Evolutionary conservation across 2,329 filamentous ascomycete genomes (phyloP).

Genomic region (Lecanosticta acicola): DNA sequence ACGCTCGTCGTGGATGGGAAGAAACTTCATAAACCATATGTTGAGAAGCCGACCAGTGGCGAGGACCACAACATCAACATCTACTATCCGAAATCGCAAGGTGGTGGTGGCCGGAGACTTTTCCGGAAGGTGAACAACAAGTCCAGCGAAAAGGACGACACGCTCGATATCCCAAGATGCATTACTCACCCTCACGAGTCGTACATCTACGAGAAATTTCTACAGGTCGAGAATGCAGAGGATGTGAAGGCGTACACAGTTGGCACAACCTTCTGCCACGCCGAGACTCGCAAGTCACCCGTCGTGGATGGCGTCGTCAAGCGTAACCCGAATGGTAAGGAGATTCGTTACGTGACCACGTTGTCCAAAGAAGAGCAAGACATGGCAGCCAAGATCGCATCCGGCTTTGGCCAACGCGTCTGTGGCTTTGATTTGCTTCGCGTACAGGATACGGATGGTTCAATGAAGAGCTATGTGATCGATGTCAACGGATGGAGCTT

Average conservation of each 20-base stretch:
- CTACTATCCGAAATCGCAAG: conserved; percentile 82
- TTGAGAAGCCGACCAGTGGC: conserved; percentile 96
- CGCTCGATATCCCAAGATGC: conserved; percentile 68
- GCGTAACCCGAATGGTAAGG: conserved; percentile 94
- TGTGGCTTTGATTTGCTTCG: conserved; percentile 94
- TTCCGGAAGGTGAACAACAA: conserved; percentile 99
- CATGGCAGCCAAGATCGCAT: conserved; percentile 84
- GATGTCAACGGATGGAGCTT: conserved; percentile 99
- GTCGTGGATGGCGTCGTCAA: conserved; percentile 94
- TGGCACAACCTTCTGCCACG: conserved; percentile 86
- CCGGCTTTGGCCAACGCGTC: conserved; percentile 86
- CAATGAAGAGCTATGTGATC: conserved; percentile 83
- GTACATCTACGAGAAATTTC: conserved; percentile 95
- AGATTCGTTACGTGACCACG: conserved; percentile 88
- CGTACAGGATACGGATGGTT: conserved; percentile 54
- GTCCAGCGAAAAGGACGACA: conserved; percentile 86
- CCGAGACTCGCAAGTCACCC: conserved; percentile 93
- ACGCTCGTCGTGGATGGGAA: conserved; percentile 80
- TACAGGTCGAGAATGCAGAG: conserved; percentile 93
- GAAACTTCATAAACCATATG: conserved; percentile 82
- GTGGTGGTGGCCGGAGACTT: conserved; percentile 82
- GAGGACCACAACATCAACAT: conserved; percentile 99
- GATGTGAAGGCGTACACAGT: conserved; percentile 99
- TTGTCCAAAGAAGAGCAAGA: conserved; percentile 73
- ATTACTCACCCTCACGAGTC: conserved; percentile 76